phyloP scores from a whole-genome alignment of 1,139 yeast species.

The Debaryomycetaceae sp. region DNA sequence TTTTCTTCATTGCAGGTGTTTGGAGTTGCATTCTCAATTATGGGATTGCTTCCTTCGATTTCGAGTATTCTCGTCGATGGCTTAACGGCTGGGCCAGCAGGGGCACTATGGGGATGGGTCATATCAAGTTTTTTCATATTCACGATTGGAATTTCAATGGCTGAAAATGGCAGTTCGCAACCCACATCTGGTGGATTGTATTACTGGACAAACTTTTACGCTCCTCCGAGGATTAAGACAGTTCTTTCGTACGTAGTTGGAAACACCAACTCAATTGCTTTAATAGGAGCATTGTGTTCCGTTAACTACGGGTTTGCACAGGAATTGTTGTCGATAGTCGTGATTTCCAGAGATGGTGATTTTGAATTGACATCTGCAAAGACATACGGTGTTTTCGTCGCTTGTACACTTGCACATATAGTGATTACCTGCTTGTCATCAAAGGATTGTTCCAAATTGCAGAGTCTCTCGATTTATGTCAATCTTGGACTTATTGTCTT shows the following conservation, averaged over 20 bases:
- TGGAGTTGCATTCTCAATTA: conserved; percentile 52
- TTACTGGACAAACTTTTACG: conserved; percentile 47
- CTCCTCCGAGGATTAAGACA: conserved; percentile 26
- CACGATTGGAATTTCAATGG: conserved; percentile 59
- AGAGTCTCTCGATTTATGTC: conserved; percentile 54
- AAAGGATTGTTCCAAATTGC: conserved; percentile 52
- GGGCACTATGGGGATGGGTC: conserved; percentile 74
- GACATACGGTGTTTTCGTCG: conserved; percentile 38
- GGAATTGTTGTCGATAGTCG: conserved; percentile 35
- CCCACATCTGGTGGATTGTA: conserved; percentile 75
- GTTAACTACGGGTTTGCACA: conserved; percentile 38
- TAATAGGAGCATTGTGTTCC: conserved; percentile 37
- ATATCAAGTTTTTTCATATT: conserved; percentile 56
- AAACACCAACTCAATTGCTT: conserved; percentile 34
- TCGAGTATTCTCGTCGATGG: conserved; percentile 33
- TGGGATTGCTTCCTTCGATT: conserved; percentile 51
- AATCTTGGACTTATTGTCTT: conserved; percentile 54
- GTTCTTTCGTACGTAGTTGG: conserved; percentile 43
- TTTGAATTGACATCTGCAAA: conserved; percentile 30
- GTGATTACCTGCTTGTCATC: conserved; percentile 31
- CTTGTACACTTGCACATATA: conserved; percentile 24
- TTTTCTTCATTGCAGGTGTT: conserved; percentile 50
- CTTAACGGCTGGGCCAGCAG: conserved; percentile 40
- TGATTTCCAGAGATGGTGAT: conserved; percentile 27
- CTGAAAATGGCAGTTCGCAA: conserved; percentile 64